Base-by-base conservation (phyloP, 495 filamentous ascomycete genomes). In the Sordaria brevicollis region DNA sequence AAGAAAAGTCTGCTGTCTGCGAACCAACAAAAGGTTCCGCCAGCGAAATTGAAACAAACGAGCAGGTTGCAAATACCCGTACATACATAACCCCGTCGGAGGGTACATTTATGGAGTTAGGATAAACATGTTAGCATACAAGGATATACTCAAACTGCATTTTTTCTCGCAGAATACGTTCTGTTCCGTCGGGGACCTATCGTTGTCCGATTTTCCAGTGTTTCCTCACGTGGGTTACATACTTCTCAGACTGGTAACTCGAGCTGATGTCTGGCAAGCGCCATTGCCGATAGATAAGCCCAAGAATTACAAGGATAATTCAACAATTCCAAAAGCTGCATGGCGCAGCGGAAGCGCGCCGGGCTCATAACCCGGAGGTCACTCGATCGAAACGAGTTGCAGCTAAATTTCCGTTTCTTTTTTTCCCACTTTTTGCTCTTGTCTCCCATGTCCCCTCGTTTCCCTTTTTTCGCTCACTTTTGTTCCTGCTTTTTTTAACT, bases 301-400 rank as follows among this genome's bases (percentile, higher is more conserved):
- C 4, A 25, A 0, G 0, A 49, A 36, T 0, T 3, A 10, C 9
- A 0, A 21, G 2, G 9, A 11, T 29, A 6, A 5, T 10, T 41
- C 69, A 68, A 34, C 29, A 38, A 49, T n/a, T n/a, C n/a, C 19
- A 29, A 15, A 34, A 68, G 67, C 67, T 69, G 67, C 67, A 54
- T 69, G 67, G 67, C 67, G 67, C 67, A 69, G 67, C 67, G 67
- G 67, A 69, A 69, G 67, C 67, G 67, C 67, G 67, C 67, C 67
- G 67, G 67, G 67, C 67, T 69, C 67, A 69, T 69, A 69, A 69
- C 67, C 67, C 67, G 67, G 67, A 69, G 67, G 68, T 69, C 68
- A 69, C 68, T 69, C 68, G 68, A 69, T 69, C 68, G 68, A 69
- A 69, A 69, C 68, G 68, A 69, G 68, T 69, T 57, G 68, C 68